Percentiles rank a stretch among this genome's conserved stretches.
Evolutionary conservation across 1,139 yeast genomes (phyloP).

Genomic region (Taphrina deformans): DNA sequence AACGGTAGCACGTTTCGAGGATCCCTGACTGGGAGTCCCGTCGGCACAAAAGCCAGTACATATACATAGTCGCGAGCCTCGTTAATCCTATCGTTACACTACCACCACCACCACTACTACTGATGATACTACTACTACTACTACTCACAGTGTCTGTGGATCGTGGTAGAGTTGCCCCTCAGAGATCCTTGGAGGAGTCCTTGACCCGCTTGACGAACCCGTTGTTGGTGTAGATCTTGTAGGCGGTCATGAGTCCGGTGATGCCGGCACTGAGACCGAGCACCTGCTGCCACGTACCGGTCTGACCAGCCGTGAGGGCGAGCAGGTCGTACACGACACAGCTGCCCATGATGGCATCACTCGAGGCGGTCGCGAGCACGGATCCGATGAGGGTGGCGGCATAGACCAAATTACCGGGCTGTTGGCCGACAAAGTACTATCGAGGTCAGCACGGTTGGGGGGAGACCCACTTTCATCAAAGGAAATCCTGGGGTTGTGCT

Average conservation of each 20-base stretch:
- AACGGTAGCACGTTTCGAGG: not conserved
- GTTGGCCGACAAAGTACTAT: slow-evolving; percentile 11
- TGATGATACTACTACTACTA: not conserved
- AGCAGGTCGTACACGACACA: slow-evolving; percentile 28
- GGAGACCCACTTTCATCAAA: too few species aligned
- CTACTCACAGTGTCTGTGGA: not conserved
- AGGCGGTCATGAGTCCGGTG: slow-evolving; percentile 15
- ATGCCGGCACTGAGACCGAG: slow-evolving; percentile 15
- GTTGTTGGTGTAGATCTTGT: slow-evolving; percentile 7
- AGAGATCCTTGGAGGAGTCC: slow-evolving; percentile 11
- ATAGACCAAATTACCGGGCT: slow-evolving; percentile 19
- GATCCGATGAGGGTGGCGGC: slow-evolving; percentile 23
- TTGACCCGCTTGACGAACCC: slow-evolving; percentile 13
- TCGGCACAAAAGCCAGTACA: not conserved
- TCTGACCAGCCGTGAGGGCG: slow-evolving; percentile 21
- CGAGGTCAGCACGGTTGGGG: too few species aligned
- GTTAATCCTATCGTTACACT: not conserved
- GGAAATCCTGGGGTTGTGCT: not conserved
- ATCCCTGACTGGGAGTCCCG: too few species aligned
- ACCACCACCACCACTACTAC: not conserved
- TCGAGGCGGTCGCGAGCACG: slow-evolving; percentile 14
- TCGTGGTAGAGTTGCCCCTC: not conserved
- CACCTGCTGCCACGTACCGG: slow-evolving; percentile 23
- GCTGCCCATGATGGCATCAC: slow-evolving; percentile 28
- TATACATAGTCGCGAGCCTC: slow-evolving; percentile 9